Evolutionary conservation across 2,329 filamentous ascomycete genomes (phyloP).

Genomic region (Rasamsonia emersonii): DNA sequence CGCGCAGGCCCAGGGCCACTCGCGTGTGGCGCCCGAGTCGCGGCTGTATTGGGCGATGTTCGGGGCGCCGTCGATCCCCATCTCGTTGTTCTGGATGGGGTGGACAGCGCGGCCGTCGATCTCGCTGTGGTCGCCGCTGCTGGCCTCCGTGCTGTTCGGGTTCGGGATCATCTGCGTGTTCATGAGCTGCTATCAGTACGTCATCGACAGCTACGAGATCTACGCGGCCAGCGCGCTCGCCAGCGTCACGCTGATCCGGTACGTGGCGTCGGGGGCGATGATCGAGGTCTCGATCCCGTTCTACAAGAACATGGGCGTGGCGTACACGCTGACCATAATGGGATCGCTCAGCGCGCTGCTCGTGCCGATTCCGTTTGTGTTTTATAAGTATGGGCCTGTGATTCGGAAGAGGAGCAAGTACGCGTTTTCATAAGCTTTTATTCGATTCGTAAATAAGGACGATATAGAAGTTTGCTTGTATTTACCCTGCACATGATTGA

Average conservation of each 20-base stretch:
- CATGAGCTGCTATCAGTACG: slow-evolving; percentile 45
- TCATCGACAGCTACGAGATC: slow-evolving; percentile 48
- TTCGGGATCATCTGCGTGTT: slow-evolving; percentile 42
- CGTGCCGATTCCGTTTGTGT: slow-evolving; percentile 37
- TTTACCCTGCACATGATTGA: too few species aligned
- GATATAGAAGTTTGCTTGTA: too few species aligned
- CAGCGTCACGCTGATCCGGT: slow-evolving; percentile 32
- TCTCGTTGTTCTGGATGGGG: slow-evolving; percentile 51
- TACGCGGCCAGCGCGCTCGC: slow-evolving; percentile 42
- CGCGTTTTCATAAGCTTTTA: too few species aligned
- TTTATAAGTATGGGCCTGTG: too few species aligned
- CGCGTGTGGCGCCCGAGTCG: slow-evolving; percentile 42
- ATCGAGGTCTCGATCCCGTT: slow-evolving; percentile 24
- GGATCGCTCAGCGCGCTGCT: slow-evolving; percentile 28
- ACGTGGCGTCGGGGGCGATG: slow-evolving; percentile 29
- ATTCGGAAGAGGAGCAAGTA: too few species aligned
- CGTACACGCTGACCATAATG: slow-evolving; percentile 34
- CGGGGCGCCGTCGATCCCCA: slow-evolving; percentile 41
- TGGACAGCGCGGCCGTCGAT: slow-evolving; percentile 43
- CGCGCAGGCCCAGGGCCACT: slow-evolving; percentile 30
- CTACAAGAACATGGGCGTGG: slow-evolving; percentile 31
- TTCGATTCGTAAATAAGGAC: too few species aligned
- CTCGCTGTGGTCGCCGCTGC: slow-evolving; percentile 42
- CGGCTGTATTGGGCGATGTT: slow-evolving; percentile 47
- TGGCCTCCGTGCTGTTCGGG: slow-evolving; percentile 44